Evolutionary conservation across 169 alveolate genomes (phyloP).

Genomic region (Cryptosporidium canis): DNA sequence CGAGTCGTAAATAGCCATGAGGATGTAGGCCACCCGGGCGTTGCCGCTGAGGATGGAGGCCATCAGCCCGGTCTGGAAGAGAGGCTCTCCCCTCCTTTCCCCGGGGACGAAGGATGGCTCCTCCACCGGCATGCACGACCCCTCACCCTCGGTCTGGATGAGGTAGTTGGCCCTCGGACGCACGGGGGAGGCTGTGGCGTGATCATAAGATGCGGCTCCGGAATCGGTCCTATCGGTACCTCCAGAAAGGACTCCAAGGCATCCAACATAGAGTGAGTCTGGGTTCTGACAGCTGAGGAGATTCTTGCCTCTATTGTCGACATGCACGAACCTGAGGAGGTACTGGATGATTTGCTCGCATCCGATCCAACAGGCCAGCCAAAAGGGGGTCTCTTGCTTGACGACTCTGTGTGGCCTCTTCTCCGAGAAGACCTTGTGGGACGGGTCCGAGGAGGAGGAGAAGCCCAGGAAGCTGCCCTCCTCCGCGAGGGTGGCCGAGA

Average conservation of each 20-base stretch:
- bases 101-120: slow-evolving; percentile 40
- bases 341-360: slow-evolving; percentile 75
- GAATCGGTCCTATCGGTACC: background rate
- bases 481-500: background rate
- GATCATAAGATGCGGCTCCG: background rate
- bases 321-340: slow-evolving; percentile 3
- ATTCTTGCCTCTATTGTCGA: slow-evolving; percentile 18
- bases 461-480: background rate
- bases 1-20: slow-evolving; percentile 80
- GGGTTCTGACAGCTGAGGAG: background rate
- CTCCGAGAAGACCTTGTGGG: slow-evolving; percentile 2
- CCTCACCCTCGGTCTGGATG: background rate
- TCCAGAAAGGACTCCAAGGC: background rate
- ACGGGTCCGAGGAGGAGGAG: background rate
- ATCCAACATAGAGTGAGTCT: slow-evolving; percentile 33
- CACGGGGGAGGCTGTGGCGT: background rate
- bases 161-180: background rate
- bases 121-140: slow-evolving; percentile 69
- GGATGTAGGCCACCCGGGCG: slow-evolving; percentile 77
- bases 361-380: slow-evolving; percentile 81
- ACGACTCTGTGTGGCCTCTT: slow-evolving; percentile 13
- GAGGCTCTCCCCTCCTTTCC: slow-evolving; percentile 78
- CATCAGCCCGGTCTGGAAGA: slow-evolving; percentile 81
- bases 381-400: slow-evolving; percentile 79
- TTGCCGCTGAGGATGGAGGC: slow-evolving; percentile 86